phyloP scores from a whole-genome alignment of 2,329 filamentous ascomycete genomes.

The Neobulgaria alba region DNA sequence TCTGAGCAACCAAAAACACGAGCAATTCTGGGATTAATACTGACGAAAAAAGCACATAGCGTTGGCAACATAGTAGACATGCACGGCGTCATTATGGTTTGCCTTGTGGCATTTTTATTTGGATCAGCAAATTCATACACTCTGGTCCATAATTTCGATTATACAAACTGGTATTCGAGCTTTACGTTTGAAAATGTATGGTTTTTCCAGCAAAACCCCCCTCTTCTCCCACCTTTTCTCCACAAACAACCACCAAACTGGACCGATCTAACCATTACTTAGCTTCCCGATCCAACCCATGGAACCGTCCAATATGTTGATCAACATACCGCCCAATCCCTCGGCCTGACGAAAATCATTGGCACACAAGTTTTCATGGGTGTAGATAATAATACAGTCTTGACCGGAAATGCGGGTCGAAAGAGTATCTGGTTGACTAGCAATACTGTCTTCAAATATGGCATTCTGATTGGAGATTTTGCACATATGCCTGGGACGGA shows the following conservation, averaged over 20 bases:
- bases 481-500: slow-evolving; percentile 63
- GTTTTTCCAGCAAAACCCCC: no score
- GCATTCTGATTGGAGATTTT: slow-evolving; percentile 62
- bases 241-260: not conserved
- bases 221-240: no score
- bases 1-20: no score
- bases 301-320: slow-evolving; percentile 61
- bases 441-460: slow-evolving; percentile 51
- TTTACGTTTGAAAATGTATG: not conserved
- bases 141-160: not conserved
- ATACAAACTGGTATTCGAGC: not conserved
- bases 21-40: no score
- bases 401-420: no score
- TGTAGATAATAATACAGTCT: slow-evolving; percentile 17
- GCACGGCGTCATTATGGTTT: no score
- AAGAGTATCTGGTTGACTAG: slow-evolving; percentile 59
- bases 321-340: not conserved
- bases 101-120: no score
- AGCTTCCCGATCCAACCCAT: slow-evolving; percentile 47
- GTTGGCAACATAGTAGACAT: no score
- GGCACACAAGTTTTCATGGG: slow-evolving; percentile 42
- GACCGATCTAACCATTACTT: not conserved
- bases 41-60: no score
- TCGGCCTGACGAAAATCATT: not conserved
- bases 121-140: not conserved